A percentile compares a stretch with the other conserved stretches of the same genome.
These are phyloP conservation scores for Daldinia concentrica DNA, from an alignment of 495 filamentous ascomycete genomes.

Conservation along the genomic window DNA sequence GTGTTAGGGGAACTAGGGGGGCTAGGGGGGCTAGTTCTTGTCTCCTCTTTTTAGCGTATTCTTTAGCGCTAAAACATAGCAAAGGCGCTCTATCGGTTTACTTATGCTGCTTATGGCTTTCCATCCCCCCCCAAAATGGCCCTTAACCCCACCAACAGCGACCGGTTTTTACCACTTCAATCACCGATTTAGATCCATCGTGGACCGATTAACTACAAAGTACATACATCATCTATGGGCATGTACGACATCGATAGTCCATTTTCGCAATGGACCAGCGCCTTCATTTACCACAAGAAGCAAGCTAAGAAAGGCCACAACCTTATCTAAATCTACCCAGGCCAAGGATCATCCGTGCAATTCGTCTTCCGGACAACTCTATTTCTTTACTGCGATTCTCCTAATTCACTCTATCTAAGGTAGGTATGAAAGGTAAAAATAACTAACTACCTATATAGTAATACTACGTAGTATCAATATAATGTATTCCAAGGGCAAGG, in stretches of 20 bases:
- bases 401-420: not conserved
- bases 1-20: not conserved
- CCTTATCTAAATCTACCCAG: conserved; percentile 26
- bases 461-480: not conserved
- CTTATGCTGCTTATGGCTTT: not conserved
- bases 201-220: conserved; percentile 9
- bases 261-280: not conserved
- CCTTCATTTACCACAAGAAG: conserved; percentile 3
- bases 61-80: conserved; percentile 12
- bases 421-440: not conserved
- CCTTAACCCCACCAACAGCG: conserved; percentile 7
- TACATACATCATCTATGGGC: conserved; percentile 9
- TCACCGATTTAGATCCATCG: conserved; percentile 22
- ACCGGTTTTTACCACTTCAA: conserved; percentile 14
- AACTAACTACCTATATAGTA: no score
- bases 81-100: not conserved
- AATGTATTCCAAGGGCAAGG: not conserved
- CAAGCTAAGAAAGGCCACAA: conserved; percentile 1
- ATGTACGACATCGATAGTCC: conserved; percentile 33
- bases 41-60: conserved; percentile 26
- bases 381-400: not conserved
- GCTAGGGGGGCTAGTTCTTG: conserved; percentile 9
- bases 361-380: conserved; percentile 10
- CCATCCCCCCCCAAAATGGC: not conserved
- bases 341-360: conserved; percentile 26